phyloP scores from a whole-genome alignment of 2,329 filamentous ascomycete genomes.

The Endocalyx cinctus region DNA sequence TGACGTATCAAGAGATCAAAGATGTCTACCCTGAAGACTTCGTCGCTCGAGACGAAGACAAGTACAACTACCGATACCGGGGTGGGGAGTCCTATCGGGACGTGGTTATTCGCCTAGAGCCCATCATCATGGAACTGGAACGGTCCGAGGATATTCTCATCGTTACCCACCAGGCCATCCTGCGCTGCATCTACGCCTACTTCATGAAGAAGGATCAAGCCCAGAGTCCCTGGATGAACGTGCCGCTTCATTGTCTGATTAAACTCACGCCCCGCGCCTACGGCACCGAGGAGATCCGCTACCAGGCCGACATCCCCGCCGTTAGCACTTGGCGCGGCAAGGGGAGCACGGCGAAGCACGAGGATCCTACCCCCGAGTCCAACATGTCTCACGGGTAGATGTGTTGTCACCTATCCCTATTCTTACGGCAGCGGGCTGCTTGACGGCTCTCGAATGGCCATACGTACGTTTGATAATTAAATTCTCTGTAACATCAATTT shows the following conservation, averaged over 20 bases:
- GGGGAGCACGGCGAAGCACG: constrained; percentile 83
- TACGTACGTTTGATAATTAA: no score
- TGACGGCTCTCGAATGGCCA: no score
- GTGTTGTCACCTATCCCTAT: no score
- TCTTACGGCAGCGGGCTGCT: no score
- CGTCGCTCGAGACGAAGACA: constrained; percentile 90
- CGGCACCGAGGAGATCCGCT: constrained; percentile 82
- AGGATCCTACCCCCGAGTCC: constrained; percentile 46
- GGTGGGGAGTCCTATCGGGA: constrained; percentile 95
- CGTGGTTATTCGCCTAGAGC: constrained; percentile 94
- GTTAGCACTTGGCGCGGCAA: constrained; percentile 96
- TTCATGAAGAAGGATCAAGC: constrained; percentile 97
- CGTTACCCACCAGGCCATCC: constrained; percentile 93
- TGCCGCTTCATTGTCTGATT: constrained; percentile 92
- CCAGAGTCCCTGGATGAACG: constrained; percentile 96
- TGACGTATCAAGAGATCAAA: constrained; percentile 95
- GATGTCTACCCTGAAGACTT: constrained; percentile 92
- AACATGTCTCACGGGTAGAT: neutral
- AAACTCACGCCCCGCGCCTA: constrained; percentile 94
- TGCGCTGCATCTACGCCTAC: constrained; percentile 97
- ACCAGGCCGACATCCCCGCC: constrained; percentile 87
- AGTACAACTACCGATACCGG: constrained; percentile 98
- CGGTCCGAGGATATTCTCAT: constrained; percentile 95
- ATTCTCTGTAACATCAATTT: no score
- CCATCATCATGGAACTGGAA: constrained; percentile 99